Base-by-base conservation (phyloP, 768 basidiomycete genomes). In the Kwoniella sp. region DNA sequence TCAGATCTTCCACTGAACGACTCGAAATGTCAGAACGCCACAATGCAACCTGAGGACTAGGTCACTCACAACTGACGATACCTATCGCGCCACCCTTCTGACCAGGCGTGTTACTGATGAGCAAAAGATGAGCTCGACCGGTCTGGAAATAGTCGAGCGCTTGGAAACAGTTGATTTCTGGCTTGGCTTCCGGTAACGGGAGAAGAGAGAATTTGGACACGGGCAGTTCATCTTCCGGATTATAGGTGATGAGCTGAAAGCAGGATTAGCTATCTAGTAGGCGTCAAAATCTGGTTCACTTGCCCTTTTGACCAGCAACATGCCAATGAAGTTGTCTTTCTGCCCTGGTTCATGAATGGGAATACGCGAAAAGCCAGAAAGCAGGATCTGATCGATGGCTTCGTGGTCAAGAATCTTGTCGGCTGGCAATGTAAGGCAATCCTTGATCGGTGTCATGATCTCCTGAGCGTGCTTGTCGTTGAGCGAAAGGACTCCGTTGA, bases 81-180 rank as follows among this genome's bases (percentile, higher is more conserved):
- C 93, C 93, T 23, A 95, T 80, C 1, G 84, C 91, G 31, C 92
- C 92, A 20, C 87, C 87, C 5, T 83, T 78, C 17, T 78, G 73
- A 0, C 93, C 93, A 2, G 93, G 93, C 0, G 87, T 87, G 15
- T 78, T 79, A 62, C 86, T 88, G 32, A 99, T 82, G 26, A 99
- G 75, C 11, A 96, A 77, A 44, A 99, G 78, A 76, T 99, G 93
- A 0, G 91, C 89, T 36, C 92, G 83, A 2, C 93, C 93, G 0
- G 91, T 92, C 79, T 95, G 93, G 73, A 77, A 92, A 69, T 91
- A 93, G 70, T 95, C 90, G 38, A 96, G 75, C 0, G 90, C 90
- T 70, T 96, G 89, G 78, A 95, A 89, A 63, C 71, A 95, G 64
- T 89, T 92, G 69, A 95, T 92, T 9, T 81, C 80, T 0, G 89